Evolutionary conservation across 2,329 filamentous ascomycete species (phyloP).

Genomic region (Aspergillus transmontanensis): DNA sequence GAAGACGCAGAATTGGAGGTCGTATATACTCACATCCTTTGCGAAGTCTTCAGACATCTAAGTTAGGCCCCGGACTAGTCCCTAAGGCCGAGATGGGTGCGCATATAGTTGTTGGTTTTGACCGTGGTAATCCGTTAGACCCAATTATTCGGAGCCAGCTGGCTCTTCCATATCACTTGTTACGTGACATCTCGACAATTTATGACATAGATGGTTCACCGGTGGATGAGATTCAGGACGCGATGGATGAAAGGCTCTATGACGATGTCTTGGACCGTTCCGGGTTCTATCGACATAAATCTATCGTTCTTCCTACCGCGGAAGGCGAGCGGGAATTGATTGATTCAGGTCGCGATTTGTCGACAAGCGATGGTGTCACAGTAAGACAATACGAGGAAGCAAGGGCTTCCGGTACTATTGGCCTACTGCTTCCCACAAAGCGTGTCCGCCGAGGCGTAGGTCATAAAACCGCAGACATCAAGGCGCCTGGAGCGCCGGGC

Average conservation of each 20-base stretch:
- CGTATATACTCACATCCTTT: constrained; percentile 85
- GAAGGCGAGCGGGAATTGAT: constrained; percentile 83
- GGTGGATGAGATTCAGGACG: constrained; percentile 77
- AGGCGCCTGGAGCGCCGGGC: constrained; percentile 46
- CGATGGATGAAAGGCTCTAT: constrained; percentile 85
- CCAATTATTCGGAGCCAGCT: constrained; percentile 88
- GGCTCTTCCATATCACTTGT: constrained; percentile 78
- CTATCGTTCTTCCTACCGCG: constrained; percentile 68
- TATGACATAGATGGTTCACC: constrained; percentile 70
- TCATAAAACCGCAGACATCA: constrained; percentile 55
- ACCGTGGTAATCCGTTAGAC: constrained; percentile 91
- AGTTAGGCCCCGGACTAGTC: constrained; percentile 56
- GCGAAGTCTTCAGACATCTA: constrained; percentile 59
- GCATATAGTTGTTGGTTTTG: constrained; percentile 97
- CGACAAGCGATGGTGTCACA: constrained; percentile 68
- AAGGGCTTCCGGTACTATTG: constrained; percentile 58
- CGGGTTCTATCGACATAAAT: constrained; percentile 84
- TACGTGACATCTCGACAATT: constrained; percentile 79
- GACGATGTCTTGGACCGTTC: constrained; percentile 93
- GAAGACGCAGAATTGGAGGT: constrained; percentile 82
- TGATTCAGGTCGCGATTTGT: constrained; percentile 77
- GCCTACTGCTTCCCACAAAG: constrained; percentile 45
- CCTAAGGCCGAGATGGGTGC: constrained; percentile 95
- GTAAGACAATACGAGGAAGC: constrained; percentile 75
- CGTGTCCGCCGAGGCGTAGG: constrained; percentile 48